Base-by-base conservation (phyloP, 225 moss, liverwort and hornwort genomes). In the Antitrichia curtipendula region DNA sequence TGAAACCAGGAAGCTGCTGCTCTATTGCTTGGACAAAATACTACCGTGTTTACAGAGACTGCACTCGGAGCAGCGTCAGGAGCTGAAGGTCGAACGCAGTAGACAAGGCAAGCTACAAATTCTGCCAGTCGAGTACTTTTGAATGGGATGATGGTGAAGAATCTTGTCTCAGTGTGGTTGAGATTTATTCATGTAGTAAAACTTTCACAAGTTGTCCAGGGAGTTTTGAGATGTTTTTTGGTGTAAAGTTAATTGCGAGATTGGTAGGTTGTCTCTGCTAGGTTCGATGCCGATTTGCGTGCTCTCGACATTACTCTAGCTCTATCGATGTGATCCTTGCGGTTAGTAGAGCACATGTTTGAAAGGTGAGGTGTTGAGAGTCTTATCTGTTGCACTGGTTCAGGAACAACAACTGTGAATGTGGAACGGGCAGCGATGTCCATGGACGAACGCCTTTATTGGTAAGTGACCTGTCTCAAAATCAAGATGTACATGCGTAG, bases 391-490 rank as follows among this genome's bases (percentile, higher is more conserved):
- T 70, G 65, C 80, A 56, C 83, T 90, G 87, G 57, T 87, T 90
- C 91, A 93, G 93, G 91, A 85, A 90, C 93, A 68, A 13, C 91
- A 49, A 71, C 91, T 90, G 93, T 91, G 56, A 89, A 81, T 62
- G 91, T 91, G 86, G 88, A 94, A 68, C 84, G 78, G 86, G 92
- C 96, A 81, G 80, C 69, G 34, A 87, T 96, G 79, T 89, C 93
- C 34, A 75, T 90, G 45, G 97, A 96, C 92, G 96, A 96, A 84
- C 96, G 97, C 74, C 93, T 98, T 58, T 96, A 92, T 86, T 98
- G 97, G 97, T 98, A 90, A 83, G 89, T 65, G 77, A 84, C 62
- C 62, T 84, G 73, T 38, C 34, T 63, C 50, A 49, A 80, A 79
- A 57, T 75, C 64, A 72, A 78, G 47, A 47, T 78, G 57, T 69